Evolutionary conservation across 1,284 basidiomycete genomes (phyloP), one percentile per base, ranked within the genome.

Genomic region (Irpex rosettiformis): DNA sequence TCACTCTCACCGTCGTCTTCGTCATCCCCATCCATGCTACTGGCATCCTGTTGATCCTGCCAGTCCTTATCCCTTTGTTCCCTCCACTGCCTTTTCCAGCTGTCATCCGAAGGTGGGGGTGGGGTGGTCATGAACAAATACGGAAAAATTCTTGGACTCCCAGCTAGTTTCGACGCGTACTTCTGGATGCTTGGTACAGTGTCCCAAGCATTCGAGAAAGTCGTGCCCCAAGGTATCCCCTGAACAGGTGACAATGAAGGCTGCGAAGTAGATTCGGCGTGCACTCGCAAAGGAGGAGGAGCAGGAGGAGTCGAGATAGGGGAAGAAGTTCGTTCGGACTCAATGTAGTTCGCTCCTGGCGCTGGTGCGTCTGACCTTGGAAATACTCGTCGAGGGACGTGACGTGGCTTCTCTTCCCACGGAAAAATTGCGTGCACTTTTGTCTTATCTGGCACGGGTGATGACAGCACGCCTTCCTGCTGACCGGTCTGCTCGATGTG

Each of bases 381-480:
- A 70, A 95, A 94, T 11, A 91, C 83, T 55, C 93, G 84, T 16
- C 80, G 79, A 6, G 92, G 86, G 58, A 78, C 67, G 47, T 79
- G 78, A 51, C 89, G 83, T 3, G 81, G 82, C 58, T 80, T 82
- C 58, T 84, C 81, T 71, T 98, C 96, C 96, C 96, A 98, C 6
- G 96, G 95, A 71, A 98, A 98, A n/a, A 97, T 79, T 24, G 82
- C 77, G 64, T 88, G 87, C 27, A 96, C 83, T 65, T 90, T 91
- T 27, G 73, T 75, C 16, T 77, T 81, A 69, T 96, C 89, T 1
- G 95, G 93, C 57, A 77, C 80, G 7, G 82, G 80, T 16, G 75
- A 62, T 21, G 21, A 58, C 60, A 3, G 62, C 52, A 33, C 62
- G 62, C 7, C 62, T 61, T 28, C 66, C 59, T 16, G 63, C 55